Evolutionary conservation across 2,329 filamentous ascomycete species (phyloP), one percentile per base, ranked within the genome.

Genomic region (Phoma herbarum): DNA sequence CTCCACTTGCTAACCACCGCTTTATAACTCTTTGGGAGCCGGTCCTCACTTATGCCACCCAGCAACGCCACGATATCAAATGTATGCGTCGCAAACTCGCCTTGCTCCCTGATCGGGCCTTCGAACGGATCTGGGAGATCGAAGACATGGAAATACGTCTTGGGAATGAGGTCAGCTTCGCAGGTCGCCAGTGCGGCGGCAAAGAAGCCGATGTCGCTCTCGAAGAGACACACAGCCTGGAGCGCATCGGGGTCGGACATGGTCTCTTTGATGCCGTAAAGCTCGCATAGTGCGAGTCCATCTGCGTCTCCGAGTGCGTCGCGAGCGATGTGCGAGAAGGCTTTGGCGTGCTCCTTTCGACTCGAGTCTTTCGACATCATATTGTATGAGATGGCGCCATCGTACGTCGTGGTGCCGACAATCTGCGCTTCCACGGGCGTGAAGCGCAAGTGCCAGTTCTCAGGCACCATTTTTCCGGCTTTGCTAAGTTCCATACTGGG

Each of bases 141-240:
- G 51, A 66, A 66, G 33, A 65, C 25, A 12, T 65, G 60, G 41
- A 65, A 65, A 51, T 66, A 66, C 1, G 62, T 65, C 3, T 63
- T 45, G 14, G 56, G 44, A 11, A 65, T 52, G 11, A 63, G 37
- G 22, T 57, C 18, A 0, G 50, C 52, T 26, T 59, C 57, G 26
- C 33, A 59, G 3, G 43, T 55, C 12, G 59, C 51, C 9, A 63
- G 26, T 4, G 62, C 64, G 2, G 64, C 62, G 9, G 60, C 60
- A 46, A 66, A 66, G 51, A 66, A 65, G 1, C 64, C 64, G 50
- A 63, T 63, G 25, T 66, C 62, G 42, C 58, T 63, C 49, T 66
- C 64, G 45, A 65, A 66, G 5, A 64, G 47, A 56, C 64, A 66
- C 11, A 65, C 60, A 3, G 52, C 54, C 22, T 66, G 57, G 1